Evolutionary conservation across 345 rosid genomes (phyloP).

Genomic region (Salix arbutifolia): DNA sequence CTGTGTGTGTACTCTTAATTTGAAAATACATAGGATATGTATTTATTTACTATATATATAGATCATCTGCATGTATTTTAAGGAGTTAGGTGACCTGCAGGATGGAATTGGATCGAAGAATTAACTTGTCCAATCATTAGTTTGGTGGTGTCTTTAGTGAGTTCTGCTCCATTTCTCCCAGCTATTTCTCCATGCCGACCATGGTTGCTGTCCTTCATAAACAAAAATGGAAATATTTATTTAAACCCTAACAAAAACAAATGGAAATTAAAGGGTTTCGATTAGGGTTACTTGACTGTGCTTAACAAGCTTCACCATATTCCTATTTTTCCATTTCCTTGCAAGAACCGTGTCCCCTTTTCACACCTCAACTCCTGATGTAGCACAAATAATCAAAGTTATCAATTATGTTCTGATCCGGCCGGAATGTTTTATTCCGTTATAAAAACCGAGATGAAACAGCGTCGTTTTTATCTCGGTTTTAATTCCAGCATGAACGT

Average conservation of each 20-base stretch:
- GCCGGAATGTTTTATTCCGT: no score
- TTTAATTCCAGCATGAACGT: no score
- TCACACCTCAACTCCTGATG: background rate
- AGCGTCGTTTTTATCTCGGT: no score
- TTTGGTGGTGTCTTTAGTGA: constrained; percentile 32
- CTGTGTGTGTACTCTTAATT: no score
- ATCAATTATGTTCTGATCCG: no score
- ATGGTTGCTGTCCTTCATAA: constrained; percentile 20
- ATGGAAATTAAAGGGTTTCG: background rate
- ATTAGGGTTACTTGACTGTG: background rate
- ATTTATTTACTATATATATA: background rate
- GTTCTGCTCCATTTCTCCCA: background rate
- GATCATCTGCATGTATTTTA: background rate
- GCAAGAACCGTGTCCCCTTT: background rate
- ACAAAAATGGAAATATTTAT: background rate
- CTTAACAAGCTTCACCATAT: background rate
- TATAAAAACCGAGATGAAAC: no score
- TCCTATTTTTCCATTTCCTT: no score
- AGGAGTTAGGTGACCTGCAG: background rate
- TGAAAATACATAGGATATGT: background rate
- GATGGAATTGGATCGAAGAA: constrained; percentile 14
- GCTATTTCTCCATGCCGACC: constrained; percentile 31
- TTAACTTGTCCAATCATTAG: constrained; percentile 36
- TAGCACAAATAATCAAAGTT: background rate
- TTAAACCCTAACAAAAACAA: background rate